Evolutionary conservation across 306 rosid species (phyloP).

Genomic region (Ormosia emarginata): DNA sequence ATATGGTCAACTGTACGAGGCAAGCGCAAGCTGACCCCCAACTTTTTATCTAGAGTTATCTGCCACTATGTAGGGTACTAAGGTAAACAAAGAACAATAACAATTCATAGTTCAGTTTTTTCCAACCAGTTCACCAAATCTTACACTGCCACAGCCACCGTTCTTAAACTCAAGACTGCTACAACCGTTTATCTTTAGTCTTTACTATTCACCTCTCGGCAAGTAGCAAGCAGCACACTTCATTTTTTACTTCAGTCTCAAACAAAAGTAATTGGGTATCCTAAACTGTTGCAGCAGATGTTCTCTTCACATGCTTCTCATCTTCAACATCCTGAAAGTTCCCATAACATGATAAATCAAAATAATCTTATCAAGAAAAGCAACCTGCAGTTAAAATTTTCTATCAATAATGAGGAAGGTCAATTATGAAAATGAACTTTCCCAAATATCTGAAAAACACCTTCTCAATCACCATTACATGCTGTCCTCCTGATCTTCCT

Average conservation of each 20-base stretch:
- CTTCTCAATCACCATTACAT: background rate
- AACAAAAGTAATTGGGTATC: too few relatives aligned
- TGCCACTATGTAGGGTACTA: constrained; percentile 22
- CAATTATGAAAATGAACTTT: background rate
- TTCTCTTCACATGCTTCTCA: constrained; percentile 51
- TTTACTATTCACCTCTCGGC: constrained; percentile 8
- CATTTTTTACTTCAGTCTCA: constrained; percentile 21
- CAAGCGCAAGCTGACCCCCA: constrained; percentile 17
- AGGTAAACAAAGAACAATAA: constrained; percentile 34
- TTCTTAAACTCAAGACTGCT: constrained; percentile 17
- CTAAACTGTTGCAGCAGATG: constrained; percentile 33
- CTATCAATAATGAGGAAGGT: background rate
- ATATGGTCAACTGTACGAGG: constrained; percentile 45
- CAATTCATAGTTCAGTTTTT: constrained; percentile 13
- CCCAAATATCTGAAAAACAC: background rate
- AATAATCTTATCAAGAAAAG: background rate
- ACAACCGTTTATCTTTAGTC: constrained; percentile 6
- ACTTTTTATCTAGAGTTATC: constrained; percentile 3
- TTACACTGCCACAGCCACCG: constrained; percentile 23
- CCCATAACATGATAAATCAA: constrained; percentile 2
- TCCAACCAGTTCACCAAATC: constrained; percentile 24
- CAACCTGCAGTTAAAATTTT: background rate
- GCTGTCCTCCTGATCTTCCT: background rate
- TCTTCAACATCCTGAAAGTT: constrained; percentile 86
- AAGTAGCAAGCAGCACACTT: constrained; percentile 25